Evolutionary conservation across 2,329 filamentous ascomycete species (phyloP).

Genomic region (Fusarium sp.): DNA sequence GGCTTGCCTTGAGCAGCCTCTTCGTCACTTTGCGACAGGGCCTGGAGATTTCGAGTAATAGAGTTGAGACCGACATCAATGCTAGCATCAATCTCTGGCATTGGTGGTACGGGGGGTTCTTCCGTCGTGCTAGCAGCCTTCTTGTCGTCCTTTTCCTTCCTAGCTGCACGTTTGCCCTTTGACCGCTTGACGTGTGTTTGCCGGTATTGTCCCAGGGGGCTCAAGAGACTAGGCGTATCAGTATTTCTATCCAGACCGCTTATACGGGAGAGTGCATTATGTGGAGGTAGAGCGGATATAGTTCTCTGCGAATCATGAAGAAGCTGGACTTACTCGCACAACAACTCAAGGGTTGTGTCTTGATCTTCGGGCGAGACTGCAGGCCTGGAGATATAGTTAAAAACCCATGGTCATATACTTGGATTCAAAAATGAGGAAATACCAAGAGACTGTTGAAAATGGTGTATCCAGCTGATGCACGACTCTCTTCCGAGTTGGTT

Average conservation of each 20-base stretch:
- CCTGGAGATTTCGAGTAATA: conserved; percentile 71
- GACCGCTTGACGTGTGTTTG: conserved; percentile 66
- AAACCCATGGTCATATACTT: background rate
- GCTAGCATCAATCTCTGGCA: conserved; percentile 66
- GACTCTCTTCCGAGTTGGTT: conserved; percentile 63
- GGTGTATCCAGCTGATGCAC: conserved; percentile 75
- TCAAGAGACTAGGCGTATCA: conserved; percentile 64
- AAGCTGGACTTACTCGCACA: conserved; percentile 68
- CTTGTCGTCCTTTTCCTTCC: conserved; percentile 61
- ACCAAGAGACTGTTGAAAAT: conserved; percentile 73
- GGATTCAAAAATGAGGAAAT: conserved; percentile 1
- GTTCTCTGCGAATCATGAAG: background rate
- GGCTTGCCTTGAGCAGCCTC: background rate
- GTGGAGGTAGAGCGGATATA: background rate
- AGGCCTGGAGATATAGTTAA: conserved; percentile 63
- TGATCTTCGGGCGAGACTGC: conserved; percentile 68
- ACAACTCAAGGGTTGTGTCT: conserved; percentile 73
- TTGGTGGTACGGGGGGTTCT: conserved; percentile 49
- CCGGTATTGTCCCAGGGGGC: conserved; percentile 73
- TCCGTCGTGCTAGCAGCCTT: conserved; percentile 34
- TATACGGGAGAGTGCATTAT: background rate
- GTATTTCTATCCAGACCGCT: conserved; percentile 1
- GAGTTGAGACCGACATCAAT: conserved; percentile 74
- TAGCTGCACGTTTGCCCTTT: conserved; percentile 68
- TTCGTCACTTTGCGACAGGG: conserved; percentile 44